Percentiles rank a stretch among this genome's conserved stretches.
Evolutionary conservation across 177 flowering plant genomes (phyloP).

Genomic region (Vitis hybrid): DNA sequence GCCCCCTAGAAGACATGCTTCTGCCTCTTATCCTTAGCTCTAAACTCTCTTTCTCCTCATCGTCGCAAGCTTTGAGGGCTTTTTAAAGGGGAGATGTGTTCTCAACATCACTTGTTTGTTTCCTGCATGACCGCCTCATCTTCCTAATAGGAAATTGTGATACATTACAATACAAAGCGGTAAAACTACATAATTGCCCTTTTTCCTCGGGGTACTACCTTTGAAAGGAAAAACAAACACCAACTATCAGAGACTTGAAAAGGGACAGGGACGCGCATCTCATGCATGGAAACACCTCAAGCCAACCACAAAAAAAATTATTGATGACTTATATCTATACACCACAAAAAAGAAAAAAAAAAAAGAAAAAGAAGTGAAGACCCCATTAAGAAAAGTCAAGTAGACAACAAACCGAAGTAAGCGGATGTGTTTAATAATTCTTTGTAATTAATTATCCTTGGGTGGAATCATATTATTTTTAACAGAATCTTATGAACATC

Average conservation of each 20-base stretch:
- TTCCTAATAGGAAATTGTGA: slow-evolving; percentile 9
- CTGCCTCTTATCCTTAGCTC: not conserved
- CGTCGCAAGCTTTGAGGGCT: not conserved
- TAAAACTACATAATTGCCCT: slow-evolving; percentile 12
- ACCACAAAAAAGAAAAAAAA: not conserved
- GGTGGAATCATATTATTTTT: no score
- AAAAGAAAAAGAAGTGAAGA: not conserved
- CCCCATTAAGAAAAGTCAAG: not conserved
- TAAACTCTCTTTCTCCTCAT: not conserved
- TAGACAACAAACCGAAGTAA: not conserved
- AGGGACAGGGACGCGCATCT: no score
- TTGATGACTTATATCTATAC: no score
- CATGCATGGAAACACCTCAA: not conserved
- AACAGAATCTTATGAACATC: no score
- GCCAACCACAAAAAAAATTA: not conserved
- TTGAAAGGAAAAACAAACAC: not conserved
- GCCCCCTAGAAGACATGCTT: slow-evolving; percentile 24
- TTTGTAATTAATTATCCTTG: no score
- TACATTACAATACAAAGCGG: not conserved
- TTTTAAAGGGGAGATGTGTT: not conserved
- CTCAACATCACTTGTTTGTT: slow-evolving; percentile 15
- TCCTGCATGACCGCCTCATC: slow-evolving; percentile 17
- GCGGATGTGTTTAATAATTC: no score
- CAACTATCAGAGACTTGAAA: no score
- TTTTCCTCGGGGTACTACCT: not conserved